Conservation (phyloP, 345 rosid genomes). For the rapeseed (Brassica napus) region Da-Ae NC_063434.1:10447501-10448000, state of each 20-base stretch:
- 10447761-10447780: not conserved
- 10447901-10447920: constrained; percentile 79
- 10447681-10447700: not conserved
- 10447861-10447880: constrained; percentile 62
- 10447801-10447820: not conserved
- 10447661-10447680: not conserved
- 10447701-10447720: not conserved
- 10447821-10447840: constrained; percentile 2
- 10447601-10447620: constrained; percentile 26
- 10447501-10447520: constrained; percentile 58
- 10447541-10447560: constrained; percentile 78
- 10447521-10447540: constrained; percentile 91
- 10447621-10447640: constrained; percentile 15
- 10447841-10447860: constrained; percentile 11
- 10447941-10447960: constrained; percentile 59
- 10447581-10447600: constrained; percentile 77
- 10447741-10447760: not conserved
- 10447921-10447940: constrained; percentile 81
- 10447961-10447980: constrained; percentile 93
- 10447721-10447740: constrained; percentile 8
- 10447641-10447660: constrained; percentile 6
- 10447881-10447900: constrained; percentile 75
- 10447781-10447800: not conserved
- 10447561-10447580: constrained; percentile 75
- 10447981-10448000: constrained; percentile 46